These are phyloP conservation scores for Irpex lacteus DNA, from an alignment of 1,284 basidiomycete genomes.

Conservation along the genomic window DNA sequence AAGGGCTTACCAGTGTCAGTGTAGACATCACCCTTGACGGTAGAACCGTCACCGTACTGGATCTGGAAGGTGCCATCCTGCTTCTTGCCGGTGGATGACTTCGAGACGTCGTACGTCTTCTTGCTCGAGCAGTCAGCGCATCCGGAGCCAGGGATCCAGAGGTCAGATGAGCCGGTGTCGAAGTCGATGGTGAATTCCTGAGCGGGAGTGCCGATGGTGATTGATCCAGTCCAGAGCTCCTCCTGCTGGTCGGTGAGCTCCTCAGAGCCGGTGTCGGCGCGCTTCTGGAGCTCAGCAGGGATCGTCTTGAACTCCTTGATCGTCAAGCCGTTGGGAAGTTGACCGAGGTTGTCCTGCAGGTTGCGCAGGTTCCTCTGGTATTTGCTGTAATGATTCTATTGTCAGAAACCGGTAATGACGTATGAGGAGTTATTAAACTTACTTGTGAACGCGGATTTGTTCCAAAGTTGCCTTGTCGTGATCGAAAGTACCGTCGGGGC, in stretches of 20 bases:
- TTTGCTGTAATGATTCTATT: neutral
- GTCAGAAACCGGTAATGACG: neutral
- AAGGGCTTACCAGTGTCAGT: conserved; percentile 39
- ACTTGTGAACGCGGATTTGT: conserved; percentile 4
- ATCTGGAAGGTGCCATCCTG: conserved; percentile 38
- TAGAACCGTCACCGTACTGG: conserved; percentile 54
- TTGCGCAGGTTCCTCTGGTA: conserved; percentile 8
- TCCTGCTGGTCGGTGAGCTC: neutral
- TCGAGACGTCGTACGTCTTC: conserved; percentile 29
- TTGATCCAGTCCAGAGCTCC: neutral
- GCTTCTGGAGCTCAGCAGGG: neutral
- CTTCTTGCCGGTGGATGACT: conserved; percentile 35
- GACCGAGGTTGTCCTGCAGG: conserved; percentile 1
- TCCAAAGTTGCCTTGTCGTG: conserved; percentile 4
- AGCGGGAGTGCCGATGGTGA: conserved; percentile 3
- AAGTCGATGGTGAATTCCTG: conserved; percentile 13
- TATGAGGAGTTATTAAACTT: neutral
- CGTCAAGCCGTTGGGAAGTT: conserved; percentile 5
- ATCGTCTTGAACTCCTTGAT: conserved; percentile 1
- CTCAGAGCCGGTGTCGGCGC: neutral
- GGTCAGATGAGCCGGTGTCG: conserved; percentile 16
- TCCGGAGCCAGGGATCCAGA: conserved; percentile 9
- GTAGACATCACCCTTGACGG: conserved; percentile 48
- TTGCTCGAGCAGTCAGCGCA: conserved; percentile 8
- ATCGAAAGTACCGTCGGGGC: conserved; percentile 5